Conservation (phyloP, 371 early-diverging fungal species). For the Phascolomyces articulosus region DNA sequence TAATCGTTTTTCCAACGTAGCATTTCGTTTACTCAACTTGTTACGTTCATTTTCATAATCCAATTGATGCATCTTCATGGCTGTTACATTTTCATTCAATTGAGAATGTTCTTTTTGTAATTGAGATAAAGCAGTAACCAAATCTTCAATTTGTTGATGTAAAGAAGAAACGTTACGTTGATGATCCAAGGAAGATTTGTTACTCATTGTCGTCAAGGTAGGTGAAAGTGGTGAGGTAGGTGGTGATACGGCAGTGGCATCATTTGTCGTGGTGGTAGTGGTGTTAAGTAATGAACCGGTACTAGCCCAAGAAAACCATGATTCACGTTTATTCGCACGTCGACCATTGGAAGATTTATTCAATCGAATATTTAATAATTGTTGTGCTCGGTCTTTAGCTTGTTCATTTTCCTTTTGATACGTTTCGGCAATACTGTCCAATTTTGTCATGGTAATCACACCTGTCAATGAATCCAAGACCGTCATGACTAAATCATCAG, state of each 20-base stretch:
- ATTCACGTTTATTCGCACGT: constrained; percentile 20
- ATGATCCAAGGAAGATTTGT: not conserved
- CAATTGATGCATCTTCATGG: constrained; percentile 54
- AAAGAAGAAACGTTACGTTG: constrained; percentile 20
- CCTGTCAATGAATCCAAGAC: constrained; percentile 60
- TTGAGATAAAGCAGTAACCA: constrained; percentile 53
- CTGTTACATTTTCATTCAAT: constrained; percentile 44
- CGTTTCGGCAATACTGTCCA: constrained; percentile 68
- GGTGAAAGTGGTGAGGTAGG: constrained; percentile 8
- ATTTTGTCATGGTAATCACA: constrained; percentile 57
- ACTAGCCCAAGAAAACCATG: constrained; percentile 23
- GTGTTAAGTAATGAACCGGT: constrained; percentile 6
- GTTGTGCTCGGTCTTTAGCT: constrained; percentile 50
- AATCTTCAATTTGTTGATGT: constrained; percentile 59
- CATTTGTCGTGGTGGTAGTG: not conserved
- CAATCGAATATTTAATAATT: constrained; percentile 43
- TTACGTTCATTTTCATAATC: constrained; percentile 42
- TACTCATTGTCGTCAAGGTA: constrained; percentile 1
- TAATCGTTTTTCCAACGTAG: constrained; percentile 34
- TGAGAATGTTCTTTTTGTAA: constrained; percentile 58
- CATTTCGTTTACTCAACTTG: constrained; percentile 35
- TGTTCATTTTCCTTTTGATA: constrained; percentile 53
- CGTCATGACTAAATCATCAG: constrained; percentile 68
- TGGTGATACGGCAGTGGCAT: not conserved
- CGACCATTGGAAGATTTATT: constrained; percentile 21